Evolutionary conservation across 1,139 yeast genomes (phyloP), one percentile per base, ranked within the genome.

Genomic region (Diutina siamensis): DNA sequence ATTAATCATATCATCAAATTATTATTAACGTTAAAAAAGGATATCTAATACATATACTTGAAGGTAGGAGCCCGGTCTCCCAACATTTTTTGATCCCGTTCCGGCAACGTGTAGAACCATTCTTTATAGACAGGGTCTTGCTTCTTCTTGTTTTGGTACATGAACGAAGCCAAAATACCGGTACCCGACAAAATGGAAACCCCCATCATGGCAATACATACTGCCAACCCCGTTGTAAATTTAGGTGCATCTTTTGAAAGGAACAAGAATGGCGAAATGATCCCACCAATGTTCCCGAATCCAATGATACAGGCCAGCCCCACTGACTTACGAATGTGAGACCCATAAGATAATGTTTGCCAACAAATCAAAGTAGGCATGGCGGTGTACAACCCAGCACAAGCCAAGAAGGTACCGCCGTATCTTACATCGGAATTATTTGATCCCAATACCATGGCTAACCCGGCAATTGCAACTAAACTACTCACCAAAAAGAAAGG

Each of bases 351-450:
- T 57, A 82, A 68, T 15, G 82, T 73, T 17, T 68, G 68, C 86
- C 89, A 80, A 62, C 94, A 83, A 19, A 84, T 79, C 28, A 82
- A 61, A 22, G 81, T 55, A 12, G 94, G 94, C 92, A 83, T 83
- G 22, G 81, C 32, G 5, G 42, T 38, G 62, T 83, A 83, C 33
- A 80, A 65, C 4, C 94, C 94, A 19, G 68, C 54, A 0, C 83
- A 85, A 21, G 75, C 57, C 44, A 83, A 64, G 72, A 83, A 83
- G 57, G 85, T 78, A 2, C 87, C 92, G 17, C 71, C 92, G 56
- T 83, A 83, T n/a, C 42, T 31, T 10, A 38, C 42, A 4, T 52
- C 52, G 12, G 73, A 57, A 18, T 53, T 48, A 40, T 59, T 50
- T 3, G 65, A 68, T n/a, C 74, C 66, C 48, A 65, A 63, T 47